A percentile compares a stretch with the other conserved stretches of the same genome.
Conservation (phyloP, 352 stramenopile genomes). For the Thalassiosira hispida region DNA sequence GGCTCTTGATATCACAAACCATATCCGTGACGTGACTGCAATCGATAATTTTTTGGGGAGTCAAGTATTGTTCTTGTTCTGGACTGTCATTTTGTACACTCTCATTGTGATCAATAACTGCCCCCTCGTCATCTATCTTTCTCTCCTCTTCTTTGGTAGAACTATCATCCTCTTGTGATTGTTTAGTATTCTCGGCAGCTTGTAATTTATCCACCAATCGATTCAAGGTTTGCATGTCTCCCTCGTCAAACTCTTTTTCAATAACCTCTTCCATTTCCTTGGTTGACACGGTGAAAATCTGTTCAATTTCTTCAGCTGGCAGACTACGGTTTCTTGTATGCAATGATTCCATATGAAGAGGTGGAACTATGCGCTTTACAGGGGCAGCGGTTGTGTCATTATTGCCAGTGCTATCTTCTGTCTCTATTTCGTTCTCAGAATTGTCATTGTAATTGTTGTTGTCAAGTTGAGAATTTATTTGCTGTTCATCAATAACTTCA, state of each 20-base stretch:
- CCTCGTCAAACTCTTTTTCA: slow-evolving; percentile 1
- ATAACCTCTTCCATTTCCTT: background rate
- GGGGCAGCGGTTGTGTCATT: background rate
- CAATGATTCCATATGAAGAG: background rate
- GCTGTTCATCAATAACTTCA: background rate
- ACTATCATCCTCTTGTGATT: background rate
- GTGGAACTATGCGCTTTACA: background rate
- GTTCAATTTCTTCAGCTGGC: background rate
- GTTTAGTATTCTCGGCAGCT: background rate
- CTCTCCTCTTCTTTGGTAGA: background rate
- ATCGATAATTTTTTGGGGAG: slow-evolving; percentile 11
- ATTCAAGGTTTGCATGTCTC: background rate
- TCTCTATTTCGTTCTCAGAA: background rate
- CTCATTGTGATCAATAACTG: background rate
- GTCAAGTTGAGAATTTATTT: background rate
- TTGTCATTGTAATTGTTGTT: background rate
- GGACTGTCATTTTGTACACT: background rate
- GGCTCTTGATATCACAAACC: slow-evolving; percentile 25
- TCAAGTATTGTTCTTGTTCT: slow-evolving; percentile 9
- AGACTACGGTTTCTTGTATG: background rate
- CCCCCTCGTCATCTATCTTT: background rate
- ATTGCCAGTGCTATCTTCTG: background rate
- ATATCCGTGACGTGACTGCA: slow-evolving; percentile 1
- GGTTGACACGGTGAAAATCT: slow-evolving; percentile 1
- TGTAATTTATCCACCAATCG: slow-evolving; percentile 7